Evolutionary conservation across 805 yeast genomes (phyloP), one percentile per base, ranked within the genome.

Genomic region (Candida fluviatilis): DNA sequence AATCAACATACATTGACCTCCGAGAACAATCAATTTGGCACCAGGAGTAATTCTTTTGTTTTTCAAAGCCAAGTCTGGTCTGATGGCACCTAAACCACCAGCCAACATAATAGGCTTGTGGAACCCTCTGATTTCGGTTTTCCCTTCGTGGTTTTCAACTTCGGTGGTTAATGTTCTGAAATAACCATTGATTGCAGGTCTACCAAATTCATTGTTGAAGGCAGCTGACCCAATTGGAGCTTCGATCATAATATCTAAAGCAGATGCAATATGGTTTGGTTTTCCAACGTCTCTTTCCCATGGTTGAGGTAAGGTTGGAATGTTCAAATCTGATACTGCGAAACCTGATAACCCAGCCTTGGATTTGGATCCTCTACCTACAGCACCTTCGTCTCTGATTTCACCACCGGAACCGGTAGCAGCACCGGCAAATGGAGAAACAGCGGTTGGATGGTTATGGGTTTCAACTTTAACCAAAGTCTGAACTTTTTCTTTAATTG

Each of bases 361-460:
- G 31, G 98, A 79, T 63, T 88, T 88, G 18, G 98, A 91, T 33
- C 99, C 99, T 62, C 97, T 80, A 47, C 99, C 99, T 18, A 93
- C 96, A 21, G 99, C 99, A 68, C 97, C 99, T 69, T 93, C 99
- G 64, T 93, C 99, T 75, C 99, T 86, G 55, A 93, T 93, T 67
- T 93, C 99, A 71, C 99, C 99, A 62, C 99, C 99, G 8, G 98
- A 90, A 47, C 99, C 99, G 11, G 99, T 93, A 31, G 99, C 95
- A 23, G 99, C 99, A 63, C 99, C 99, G 3, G 99, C 90, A 66
- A 88, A 93, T 29, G 99, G 99, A 17, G 98, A 91, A 4, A 93
- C 97, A 1, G 99, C 99, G 18, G 99, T 93, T 39, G 99, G 99
- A 63, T 93, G 99, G 68, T 93, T 93, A 64, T 93, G 99, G 18